These are phyloP conservation scores for Geoglossum cookeanum DNA, from an alignment of 2,329 filamentous ascomycete species.

Conservation along the genomic window DNA sequence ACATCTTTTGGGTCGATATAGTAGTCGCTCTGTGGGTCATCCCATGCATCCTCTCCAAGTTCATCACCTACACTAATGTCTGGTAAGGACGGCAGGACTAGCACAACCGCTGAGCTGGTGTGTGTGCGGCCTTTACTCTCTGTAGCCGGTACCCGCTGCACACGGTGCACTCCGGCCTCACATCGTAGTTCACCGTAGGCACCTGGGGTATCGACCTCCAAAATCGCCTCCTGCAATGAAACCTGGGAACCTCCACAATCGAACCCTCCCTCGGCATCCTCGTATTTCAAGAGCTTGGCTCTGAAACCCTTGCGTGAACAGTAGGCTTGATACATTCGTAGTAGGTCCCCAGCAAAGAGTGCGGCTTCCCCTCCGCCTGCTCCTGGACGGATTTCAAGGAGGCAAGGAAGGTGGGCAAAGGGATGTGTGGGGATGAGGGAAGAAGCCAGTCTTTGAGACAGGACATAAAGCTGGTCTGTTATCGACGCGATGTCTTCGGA, in stretches of 20 bases:
- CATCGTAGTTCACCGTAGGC: conserved; percentile 67
- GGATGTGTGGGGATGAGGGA: conserved; percentile 74
- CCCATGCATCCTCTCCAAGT: conserved; percentile 39
- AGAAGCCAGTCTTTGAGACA: conserved; percentile 50
- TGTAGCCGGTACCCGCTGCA: conserved; percentile 81
- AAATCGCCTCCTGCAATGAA: conserved; percentile 67
- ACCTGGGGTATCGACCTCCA: conserved; percentile 59
- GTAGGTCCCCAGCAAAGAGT: conserved; percentile 70
- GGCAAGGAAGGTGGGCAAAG: conserved; percentile 74
- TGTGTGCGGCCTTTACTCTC: conserved; percentile 84
- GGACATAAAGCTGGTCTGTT: conserved; percentile 36
- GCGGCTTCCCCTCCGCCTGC: conserved; percentile 82
- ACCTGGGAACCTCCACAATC: conserved; percentile 39
- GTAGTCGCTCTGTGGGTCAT: conserved; percentile 80
- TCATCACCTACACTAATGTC: conserved; percentile 31
- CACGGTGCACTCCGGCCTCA: conserved; percentile 87
- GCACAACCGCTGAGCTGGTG: conserved; percentile 78
- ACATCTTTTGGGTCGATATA: conserved; percentile 77
- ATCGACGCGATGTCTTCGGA: conserved; percentile 53
- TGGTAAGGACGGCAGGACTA: conserved; percentile 75
- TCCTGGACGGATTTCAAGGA: conserved; percentile 81
- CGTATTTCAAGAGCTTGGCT: conserved; percentile 57
- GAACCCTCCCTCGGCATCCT: conserved; percentile 46
- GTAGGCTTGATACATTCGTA: conserved; percentile 76
- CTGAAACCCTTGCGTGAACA: conserved; percentile 51